Percentiles rank a stretch among this genome's conserved stretches.
These are phyloP conservation scores for Dendrobium officinale DNA, from an alignment of 106 monocot genomes.

Conservation along the genomic window DNA sequence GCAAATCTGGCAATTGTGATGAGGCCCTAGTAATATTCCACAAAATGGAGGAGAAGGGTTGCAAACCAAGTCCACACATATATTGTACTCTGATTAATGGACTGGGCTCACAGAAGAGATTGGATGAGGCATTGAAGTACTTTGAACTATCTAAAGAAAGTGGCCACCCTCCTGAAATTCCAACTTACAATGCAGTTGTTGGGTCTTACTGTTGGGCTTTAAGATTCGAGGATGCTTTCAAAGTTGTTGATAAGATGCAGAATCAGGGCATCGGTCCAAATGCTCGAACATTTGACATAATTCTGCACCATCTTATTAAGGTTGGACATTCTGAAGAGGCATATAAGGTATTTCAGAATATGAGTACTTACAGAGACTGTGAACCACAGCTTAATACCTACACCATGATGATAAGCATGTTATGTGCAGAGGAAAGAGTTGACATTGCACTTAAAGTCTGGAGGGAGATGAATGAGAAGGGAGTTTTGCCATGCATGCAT, in stretches of 20 bases:
- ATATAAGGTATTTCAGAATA: constrained; percentile 42
- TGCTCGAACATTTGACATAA: constrained; percentile 73
- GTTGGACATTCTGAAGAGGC: constrained; percentile 49
- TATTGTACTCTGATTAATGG: constrained; percentile 84
- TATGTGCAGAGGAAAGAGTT: constrained; percentile 54
- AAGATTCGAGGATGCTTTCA: constrained; percentile 64
- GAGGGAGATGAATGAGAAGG: constrained; percentile 68
- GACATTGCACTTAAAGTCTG: constrained; percentile 73
- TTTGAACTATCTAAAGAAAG: constrained; percentile 51
- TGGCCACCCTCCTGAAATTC: constrained; percentile 53
- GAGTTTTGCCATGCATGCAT: constrained; percentile 77
- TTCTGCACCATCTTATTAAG: constrained; percentile 72
- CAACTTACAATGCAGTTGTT: constrained; percentile 80
- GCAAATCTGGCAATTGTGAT: constrained; percentile 48
- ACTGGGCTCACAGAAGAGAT: constrained; percentile 65
- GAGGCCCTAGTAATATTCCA: constrained; percentile 58
- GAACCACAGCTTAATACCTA: constrained; percentile 82
- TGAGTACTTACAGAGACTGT: constrained; percentile 26
- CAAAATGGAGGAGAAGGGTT: constrained; percentile 45
- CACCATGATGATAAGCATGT: constrained; percentile 77
- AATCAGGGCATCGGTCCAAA: constrained; percentile 45
- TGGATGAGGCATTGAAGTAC: constrained; percentile 65
- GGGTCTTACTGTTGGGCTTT: constrained; percentile 61
- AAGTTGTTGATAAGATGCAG: constrained; percentile 63
- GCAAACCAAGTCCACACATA: constrained; percentile 70